Percentiles rank a stretch among this genome's conserved stretches.
Conservation (phyloP, 1,284 basidiomycete species). For the Heterobasidion parviporum region DNA sequence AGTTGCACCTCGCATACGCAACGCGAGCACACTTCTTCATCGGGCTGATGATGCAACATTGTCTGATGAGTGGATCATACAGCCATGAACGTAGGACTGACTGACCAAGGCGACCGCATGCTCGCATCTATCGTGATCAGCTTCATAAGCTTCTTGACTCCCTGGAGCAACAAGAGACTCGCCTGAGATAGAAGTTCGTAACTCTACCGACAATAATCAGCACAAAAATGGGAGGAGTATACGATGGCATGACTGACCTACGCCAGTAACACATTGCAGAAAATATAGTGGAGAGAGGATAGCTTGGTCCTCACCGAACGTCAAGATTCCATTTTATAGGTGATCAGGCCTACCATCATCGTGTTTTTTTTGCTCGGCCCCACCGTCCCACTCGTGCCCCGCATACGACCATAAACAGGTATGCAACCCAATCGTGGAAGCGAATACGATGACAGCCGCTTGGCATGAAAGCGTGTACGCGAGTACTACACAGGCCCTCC, state of each 20-base stretch:
- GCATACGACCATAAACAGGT: no score
- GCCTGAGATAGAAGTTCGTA: background rate
- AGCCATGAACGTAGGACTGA: constrained; percentile 5
- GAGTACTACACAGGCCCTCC: background rate
- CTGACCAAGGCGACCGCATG: constrained; percentile 49
- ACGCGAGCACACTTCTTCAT: constrained; percentile 45
- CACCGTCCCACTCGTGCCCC: no score
- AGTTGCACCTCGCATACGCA: background rate
- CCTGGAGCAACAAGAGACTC: background rate
- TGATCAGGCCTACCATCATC: no score
- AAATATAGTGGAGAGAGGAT: background rate
- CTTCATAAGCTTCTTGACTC: background rate
- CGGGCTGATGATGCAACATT: constrained; percentile 34
- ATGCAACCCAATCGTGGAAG: no score
- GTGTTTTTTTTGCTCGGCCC: no score
- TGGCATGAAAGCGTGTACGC: background rate
- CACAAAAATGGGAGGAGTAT: background rate
- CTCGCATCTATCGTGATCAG: constrained; percentile 38
- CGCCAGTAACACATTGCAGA: constrained; percentile 2
- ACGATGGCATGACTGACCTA: background rate
- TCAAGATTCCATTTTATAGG: no score
- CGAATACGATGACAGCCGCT: background rate
- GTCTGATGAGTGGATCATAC: constrained; percentile 4
- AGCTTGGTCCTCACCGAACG: no score
- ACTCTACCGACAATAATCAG: background rate